These are phyloP conservation scores for Trichophyton rubrum DNA, from an alignment of 2,329 filamentous ascomycete species.

Conservation along the genomic window DNA sequence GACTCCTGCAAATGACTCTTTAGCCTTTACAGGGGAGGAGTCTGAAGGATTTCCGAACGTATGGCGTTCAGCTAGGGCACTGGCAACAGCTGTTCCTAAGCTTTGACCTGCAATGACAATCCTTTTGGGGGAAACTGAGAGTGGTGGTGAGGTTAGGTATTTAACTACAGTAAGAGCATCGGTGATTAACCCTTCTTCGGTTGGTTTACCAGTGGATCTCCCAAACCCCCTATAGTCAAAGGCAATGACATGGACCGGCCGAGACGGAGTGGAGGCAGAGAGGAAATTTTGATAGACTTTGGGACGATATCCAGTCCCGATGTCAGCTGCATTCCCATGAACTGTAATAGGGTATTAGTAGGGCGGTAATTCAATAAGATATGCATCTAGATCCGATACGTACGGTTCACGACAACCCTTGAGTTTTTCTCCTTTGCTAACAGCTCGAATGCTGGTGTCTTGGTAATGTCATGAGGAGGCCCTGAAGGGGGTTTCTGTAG, in stretches of 20 bases:
- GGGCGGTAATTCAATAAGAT: not conserved
- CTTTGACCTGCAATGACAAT: slow-evolving; percentile 80
- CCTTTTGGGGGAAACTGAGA: slow-evolving; percentile 53
- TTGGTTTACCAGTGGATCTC: slow-evolving; percentile 63
- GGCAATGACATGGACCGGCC: slow-evolving; percentile 61
- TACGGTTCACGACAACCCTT: slow-evolving; percentile 45
- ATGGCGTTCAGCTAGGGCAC: slow-evolving; percentile 61
- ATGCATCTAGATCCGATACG: slow-evolving; percentile 14
- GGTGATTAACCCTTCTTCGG: slow-evolving; percentile 66
- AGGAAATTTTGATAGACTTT: slow-evolving; percentile 66
- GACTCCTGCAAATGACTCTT: slow-evolving; percentile 61
- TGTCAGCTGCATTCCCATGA: slow-evolving; percentile 64
- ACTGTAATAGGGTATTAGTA: slow-evolving; percentile 20
- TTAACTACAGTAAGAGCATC: slow-evolving; percentile 64
- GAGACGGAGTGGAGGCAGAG: slow-evolving; percentile 52
- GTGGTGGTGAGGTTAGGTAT: slow-evolving; percentile 45
- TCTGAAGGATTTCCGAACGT: slow-evolving; percentile 32
- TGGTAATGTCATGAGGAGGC: slow-evolving; percentile 34
- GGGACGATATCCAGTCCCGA: slow-evolving; percentile 66
- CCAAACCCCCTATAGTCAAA: slow-evolving; percentile 89
- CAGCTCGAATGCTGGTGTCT: slow-evolving; percentile 39
- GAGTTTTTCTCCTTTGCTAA: slow-evolving; percentile 40
- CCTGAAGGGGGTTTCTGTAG: slow-evolving; percentile 43
- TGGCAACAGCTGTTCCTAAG: slow-evolving; percentile 72
- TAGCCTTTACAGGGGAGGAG: slow-evolving; percentile 21